Evolutionary conservation across 352 stramenopile species (phyloP).

Genomic region (Globisporangium recalcitrans): DNA sequence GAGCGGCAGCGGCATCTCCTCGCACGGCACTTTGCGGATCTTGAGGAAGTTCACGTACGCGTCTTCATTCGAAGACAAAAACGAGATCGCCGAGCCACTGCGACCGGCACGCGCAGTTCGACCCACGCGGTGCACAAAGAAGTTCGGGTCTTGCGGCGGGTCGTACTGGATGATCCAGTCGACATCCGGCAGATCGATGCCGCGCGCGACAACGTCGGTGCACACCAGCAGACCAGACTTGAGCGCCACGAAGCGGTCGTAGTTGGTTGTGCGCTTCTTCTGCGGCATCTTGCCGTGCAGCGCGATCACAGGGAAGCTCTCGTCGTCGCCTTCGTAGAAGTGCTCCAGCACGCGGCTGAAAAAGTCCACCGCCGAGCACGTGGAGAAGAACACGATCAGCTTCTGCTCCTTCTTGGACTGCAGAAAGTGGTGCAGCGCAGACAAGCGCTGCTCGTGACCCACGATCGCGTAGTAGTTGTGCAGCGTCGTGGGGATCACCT

Average conservation of each 20-base stretch:
- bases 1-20: constrained; percentile 63
- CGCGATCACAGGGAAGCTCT: constrained; percentile 46
- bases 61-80: constrained; percentile 96
- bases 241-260: constrained; percentile 60
- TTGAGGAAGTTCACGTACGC: constrained; percentile 96
- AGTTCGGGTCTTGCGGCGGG: constrained; percentile 95
- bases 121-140: constrained; percentile 98
- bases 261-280: constrained; percentile 84
- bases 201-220: constrained; percentile 98
- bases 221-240: constrained; percentile 91
- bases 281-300: constrained; percentile 94
- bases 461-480: constrained; percentile 96
- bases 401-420: constrained; percentile 82
- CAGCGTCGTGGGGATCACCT: constrained; percentile 69
- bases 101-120: constrained; percentile 94
- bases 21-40: constrained; percentile 91
- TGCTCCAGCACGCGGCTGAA: constrained; percentile 90
- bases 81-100: constrained; percentile 90
- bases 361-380: constrained; percentile 98
- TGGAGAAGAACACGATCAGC: constrained; percentile 99
- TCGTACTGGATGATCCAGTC: constrained; percentile 99
- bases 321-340: constrained; percentile 39
- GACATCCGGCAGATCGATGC: constrained; percentile 97
- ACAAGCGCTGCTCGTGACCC: constrained; percentile 92
- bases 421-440: constrained; percentile 91